Conservation (phyloP, 305 asterid genomes). For the Fraxinus sp. region DNA sequence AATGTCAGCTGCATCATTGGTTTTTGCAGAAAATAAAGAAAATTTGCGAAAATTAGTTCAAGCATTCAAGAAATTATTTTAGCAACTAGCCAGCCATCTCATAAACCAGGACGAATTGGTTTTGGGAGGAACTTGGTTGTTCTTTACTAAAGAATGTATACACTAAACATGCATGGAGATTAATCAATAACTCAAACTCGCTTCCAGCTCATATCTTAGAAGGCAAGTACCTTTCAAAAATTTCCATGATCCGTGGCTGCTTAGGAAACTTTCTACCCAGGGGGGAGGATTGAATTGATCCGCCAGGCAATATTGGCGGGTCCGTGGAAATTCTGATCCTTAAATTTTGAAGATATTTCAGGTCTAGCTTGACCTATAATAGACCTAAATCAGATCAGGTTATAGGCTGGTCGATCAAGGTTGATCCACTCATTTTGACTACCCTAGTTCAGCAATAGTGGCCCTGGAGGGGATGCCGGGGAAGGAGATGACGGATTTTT, state of each 20-base stretch:
- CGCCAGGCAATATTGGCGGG: too few relatives aligned
- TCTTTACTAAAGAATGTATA: constrained; percentile 19
- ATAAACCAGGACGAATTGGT: constrained; percentile 33
- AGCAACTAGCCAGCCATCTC: constrained; percentile 25
- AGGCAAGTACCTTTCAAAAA: too few relatives aligned
- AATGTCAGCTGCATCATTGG: constrained; percentile 55
- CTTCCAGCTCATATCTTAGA: too few relatives aligned
- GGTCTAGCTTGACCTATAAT: not conserved
- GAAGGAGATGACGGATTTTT: not conserved
- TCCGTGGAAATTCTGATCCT: too few relatives aligned
- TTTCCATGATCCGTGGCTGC: too few relatives aligned
- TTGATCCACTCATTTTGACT: not conserved
- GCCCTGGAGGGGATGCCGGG: not conserved
- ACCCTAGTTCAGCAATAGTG: not conserved
- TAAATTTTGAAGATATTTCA: not conserved
- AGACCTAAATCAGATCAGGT: not conserved
- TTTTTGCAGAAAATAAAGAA: constrained; percentile 31
- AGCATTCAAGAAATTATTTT: constrained; percentile 41
- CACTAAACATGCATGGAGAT: too few relatives aligned
- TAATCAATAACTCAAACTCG: too few relatives aligned
- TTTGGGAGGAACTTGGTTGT: constrained; percentile 32
- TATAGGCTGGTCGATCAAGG: not conserved
- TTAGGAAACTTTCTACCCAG: too few relatives aligned
- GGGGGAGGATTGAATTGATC: too few relatives aligned
- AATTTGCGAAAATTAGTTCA: constrained; percentile 32